Base-by-base conservation (phyloP, 108 stramenopile species). In the Nannochloropsis gaditana region DNA sequence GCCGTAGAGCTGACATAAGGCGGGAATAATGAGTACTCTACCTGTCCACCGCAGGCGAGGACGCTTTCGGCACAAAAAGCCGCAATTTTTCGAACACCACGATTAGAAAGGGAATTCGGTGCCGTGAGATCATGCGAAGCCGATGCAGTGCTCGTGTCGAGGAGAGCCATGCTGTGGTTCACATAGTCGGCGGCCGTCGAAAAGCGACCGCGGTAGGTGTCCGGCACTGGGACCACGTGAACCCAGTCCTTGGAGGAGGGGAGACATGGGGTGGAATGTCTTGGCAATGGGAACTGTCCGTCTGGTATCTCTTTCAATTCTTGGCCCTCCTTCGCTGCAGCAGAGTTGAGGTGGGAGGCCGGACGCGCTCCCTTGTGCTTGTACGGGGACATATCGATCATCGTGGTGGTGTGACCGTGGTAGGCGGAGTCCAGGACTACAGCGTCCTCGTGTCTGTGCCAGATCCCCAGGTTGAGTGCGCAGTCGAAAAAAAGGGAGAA, bases 1-100 rank as follows among this genome's bases (percentile, higher is more conserved):
- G 47, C 11, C 31, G 31, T 31, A 31, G 31, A 31, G 31, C 31
- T 31, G 0, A 31, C 31, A 15, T 10, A 50, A 15, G 47, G 15
- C 11, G 15, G 47, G 47, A 50, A 1, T 10, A 15, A 50, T 10
- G 47, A 50, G 11, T 10, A 15, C 15, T n/a, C 19, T 73, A 96
- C 93, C 19, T 87, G 86, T 43, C 96, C 98, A 21, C 93, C 96
- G 17, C 94, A 94, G 84, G 92, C 93, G 94, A 96, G 93, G 10
- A 94, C 95, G 19, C 94, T 92, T 89, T 98, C 98, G 41, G 94
- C 92, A 44, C 96, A 91, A 83, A 97, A 94, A 1, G 95, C 95
- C 44, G 93, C 93, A n/a, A 73, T 73, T 6, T 6, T 15, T n/a
- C 59, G 59, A 73, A n/a, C 31, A 31, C 31, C 31, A 50, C 47